Conservation (phyloP, 331 rosid genomes). For the Malus hybrid region DNA sequence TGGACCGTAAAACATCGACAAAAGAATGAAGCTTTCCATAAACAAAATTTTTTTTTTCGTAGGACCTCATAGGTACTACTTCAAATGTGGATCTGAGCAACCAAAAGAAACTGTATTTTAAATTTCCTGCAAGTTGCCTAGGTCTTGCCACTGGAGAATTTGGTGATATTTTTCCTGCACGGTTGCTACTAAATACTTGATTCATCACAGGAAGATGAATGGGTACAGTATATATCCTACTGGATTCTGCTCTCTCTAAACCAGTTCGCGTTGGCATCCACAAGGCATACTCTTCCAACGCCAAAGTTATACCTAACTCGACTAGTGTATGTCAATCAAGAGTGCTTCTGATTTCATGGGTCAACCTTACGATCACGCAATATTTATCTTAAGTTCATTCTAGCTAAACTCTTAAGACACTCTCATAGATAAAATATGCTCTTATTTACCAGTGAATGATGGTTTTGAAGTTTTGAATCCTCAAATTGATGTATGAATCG, state of each 20-base stretch:
- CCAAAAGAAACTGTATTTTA: not conserved
- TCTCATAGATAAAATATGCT: no score
- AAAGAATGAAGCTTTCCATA: not conserved
- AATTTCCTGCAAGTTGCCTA: slow-evolving; percentile 50
- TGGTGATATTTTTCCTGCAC: slow-evolving; percentile 57
- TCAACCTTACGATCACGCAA: no score
- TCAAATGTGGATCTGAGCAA: not conserved
- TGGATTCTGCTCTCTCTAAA: not conserved
- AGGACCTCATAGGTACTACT: not conserved
- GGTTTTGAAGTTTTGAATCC: no score
- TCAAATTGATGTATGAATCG: no score
- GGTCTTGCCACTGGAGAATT: slow-evolving; percentile 82
- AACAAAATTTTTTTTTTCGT: not conserved
- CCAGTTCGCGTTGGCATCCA: no score
- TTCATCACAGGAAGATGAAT: slow-evolving; percentile 86
- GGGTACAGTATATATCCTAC: slow-evolving; percentile 26
- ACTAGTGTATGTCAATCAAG: not conserved
- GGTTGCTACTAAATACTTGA: slow-evolving; percentile 72
- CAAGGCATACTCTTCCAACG: no score
- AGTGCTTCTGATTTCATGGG: no score
- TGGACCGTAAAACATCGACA: no score
- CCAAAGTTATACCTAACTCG: no score
- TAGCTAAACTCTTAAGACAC: no score
- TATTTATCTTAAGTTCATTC: no score
- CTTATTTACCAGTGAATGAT: no score